Evolutionary conservation across 1,139 yeast genomes (phyloP), one percentile per base, ranked within the genome.

Genomic region (Yamadazyma blattariae): DNA sequence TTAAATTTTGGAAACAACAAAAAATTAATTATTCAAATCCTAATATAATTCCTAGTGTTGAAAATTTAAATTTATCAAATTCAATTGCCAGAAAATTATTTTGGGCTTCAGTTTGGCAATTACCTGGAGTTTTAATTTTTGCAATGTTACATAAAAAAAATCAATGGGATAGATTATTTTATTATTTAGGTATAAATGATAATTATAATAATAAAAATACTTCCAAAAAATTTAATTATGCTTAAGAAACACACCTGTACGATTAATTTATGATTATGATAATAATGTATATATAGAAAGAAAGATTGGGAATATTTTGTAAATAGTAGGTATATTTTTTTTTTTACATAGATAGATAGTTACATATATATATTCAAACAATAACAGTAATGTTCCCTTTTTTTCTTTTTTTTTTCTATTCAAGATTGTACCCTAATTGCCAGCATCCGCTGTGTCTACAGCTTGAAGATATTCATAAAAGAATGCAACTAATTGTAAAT

Each of bases 141-240:
- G 97, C 97, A 1, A 89, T 94, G 89, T 59, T 90, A 35, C 98
- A 94, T 60, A 94, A 92, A 60, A 83, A 82, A 55, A 97, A 96
- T 3, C 90, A 90, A 57, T 90, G 97, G 97, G 95, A 88, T 54
- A 76, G 92, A 66, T 52, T 85, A 30, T 56, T 61, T 36, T 42
- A 42, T 11, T 64, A 61, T 37, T 33, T 64, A 32, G 65, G 65
- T 3, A 14, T 13, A 25, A n/a, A n/a, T n/a, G n/a, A n/a, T n/a
- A n/a, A n/a, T n/a, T n/a, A n/a, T n/a, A n/a, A n/a, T n/a, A 27
- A 9, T 7, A 21, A 9, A 19, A 27, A 29, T 15, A 21, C 7
- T 26, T 20, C 30, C 7, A 27, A 32, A 15, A 8, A 23, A 17
- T 33, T 33, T 13, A 27, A 27, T 19, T 28, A 27, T n/a, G 28